A percentile compares a stretch with the other conserved stretches of the same genome.
These are phyloP conservation scores for Poa annua DNA, from an alignment of 176 grass and related monocot genomes.

Conservation along the genomic window DNA sequence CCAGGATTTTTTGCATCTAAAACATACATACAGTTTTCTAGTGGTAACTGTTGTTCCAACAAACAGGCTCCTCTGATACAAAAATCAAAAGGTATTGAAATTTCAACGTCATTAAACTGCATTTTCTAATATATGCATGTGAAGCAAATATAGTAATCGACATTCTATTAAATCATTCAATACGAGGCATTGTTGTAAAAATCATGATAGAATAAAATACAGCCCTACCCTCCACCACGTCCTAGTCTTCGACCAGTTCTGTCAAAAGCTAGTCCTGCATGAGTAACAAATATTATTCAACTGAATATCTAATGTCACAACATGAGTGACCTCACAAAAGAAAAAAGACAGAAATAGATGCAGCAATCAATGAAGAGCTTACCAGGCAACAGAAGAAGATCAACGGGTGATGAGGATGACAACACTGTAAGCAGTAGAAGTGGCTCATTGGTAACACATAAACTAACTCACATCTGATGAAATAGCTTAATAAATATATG, in stretches of 20 bases:
- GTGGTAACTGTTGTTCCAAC: not conserved
- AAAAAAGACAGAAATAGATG: not conserved
- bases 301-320: not conserved
- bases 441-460: constrained; percentile 29
- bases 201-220: constrained; percentile 11
- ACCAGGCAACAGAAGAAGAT: constrained; percentile 86
- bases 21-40: not conserved
- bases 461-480: not conserved
- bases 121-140: not conserved
- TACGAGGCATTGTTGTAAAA: not conserved
- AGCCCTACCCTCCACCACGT: constrained; percentile 85
- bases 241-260: constrained; percentile 83
- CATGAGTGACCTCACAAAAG: not conserved
- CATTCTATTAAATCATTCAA: constrained; percentile 16
- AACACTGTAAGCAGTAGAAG: constrained; percentile 67
- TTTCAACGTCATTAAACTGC: not conserved
- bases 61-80: not conserved
- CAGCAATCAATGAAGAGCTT: constrained; percentile 21
- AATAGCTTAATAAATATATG: not conserved
- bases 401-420: constrained; percentile 66
- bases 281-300: constrained; percentile 31
- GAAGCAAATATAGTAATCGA: not conserved
- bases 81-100: constrained; percentile 3
- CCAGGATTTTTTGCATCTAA: constrained; percentile 23
- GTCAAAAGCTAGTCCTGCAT: constrained; percentile 91